Evolutionary conservation across 768 basidiomycete genomes (phyloP).

Genomic region (Boletus insuetus): DNA sequence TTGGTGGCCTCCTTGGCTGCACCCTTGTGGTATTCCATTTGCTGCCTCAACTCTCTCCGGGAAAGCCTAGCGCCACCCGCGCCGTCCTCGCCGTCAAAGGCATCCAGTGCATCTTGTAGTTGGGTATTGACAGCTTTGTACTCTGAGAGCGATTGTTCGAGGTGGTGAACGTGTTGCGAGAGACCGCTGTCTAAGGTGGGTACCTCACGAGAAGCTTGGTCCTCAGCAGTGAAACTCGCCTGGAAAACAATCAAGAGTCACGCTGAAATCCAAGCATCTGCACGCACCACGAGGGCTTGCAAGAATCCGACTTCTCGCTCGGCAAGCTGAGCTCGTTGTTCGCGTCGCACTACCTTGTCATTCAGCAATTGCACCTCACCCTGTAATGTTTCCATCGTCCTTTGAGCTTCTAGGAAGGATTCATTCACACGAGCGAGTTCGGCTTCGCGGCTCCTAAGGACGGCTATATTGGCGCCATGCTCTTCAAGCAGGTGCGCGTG

Average conservation of each 20-base stretch:
- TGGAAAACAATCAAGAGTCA: constrained; percentile 21
- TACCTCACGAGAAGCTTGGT: constrained; percentile 35
- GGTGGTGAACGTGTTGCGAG: constrained; percentile 46
- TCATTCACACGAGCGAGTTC: constrained; percentile 44
- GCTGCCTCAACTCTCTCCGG: constrained; percentile 39
- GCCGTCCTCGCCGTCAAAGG: constrained; percentile 36
- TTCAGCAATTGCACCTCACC: constrained; percentile 38
- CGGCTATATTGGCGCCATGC: constrained; percentile 54
- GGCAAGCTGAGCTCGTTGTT: constrained; percentile 39
- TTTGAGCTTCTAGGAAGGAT: constrained; percentile 36
- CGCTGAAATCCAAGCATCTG: not conserved
- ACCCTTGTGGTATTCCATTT: constrained; percentile 37
- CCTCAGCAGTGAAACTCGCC: constrained; percentile 66
- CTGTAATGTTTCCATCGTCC: constrained; percentile 34
- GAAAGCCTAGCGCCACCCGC: constrained; percentile 19
- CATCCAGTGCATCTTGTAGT: constrained; percentile 50
- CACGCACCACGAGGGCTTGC: constrained; percentile 63
- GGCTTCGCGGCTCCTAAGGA: constrained; percentile 51
- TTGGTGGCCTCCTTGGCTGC: constrained; percentile 38
- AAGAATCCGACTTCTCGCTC: constrained; percentile 69
- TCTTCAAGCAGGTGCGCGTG: constrained; percentile 68
- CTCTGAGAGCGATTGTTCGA: constrained; percentile 53
- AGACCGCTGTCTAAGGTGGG: constrained; percentile 31
- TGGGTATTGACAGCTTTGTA: constrained; percentile 50
- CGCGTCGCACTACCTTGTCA: constrained; percentile 37